Evolutionary conservation across 2,329 filamentous ascomycete species (phyloP).

Genomic region (Colletotrichum sp.): DNA sequence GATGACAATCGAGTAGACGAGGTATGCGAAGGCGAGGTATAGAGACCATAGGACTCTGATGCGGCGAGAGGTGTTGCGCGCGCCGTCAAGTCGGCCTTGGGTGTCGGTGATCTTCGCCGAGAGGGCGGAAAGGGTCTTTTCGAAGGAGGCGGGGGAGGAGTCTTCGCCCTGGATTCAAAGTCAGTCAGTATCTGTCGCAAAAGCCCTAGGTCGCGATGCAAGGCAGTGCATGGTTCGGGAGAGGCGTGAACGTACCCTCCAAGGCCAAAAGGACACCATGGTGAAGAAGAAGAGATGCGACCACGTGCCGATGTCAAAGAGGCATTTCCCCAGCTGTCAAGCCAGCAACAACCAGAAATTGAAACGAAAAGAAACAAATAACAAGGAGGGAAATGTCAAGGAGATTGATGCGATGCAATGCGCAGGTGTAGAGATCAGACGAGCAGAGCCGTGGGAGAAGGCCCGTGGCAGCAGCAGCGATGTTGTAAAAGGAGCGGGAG

Average conservation of each 20-base stretch:
- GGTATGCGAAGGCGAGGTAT: conserved; percentile 89
- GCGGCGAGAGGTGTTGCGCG: conserved; percentile 75
- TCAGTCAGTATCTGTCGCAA: background rate
- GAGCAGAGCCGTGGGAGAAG: background rate
- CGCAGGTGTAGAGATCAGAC: background rate
- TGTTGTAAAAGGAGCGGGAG: conserved; percentile 1
- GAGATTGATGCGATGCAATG: background rate
- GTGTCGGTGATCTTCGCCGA: conserved; percentile 81
- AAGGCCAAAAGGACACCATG: conserved; percentile 90
- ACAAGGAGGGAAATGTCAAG: background rate
- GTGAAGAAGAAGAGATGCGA: conserved; percentile 7
- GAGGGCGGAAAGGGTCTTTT: conserved; percentile 85
- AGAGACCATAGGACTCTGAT: conserved; percentile 87
- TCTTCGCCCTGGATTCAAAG: conserved; percentile 65
- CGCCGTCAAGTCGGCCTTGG: conserved; percentile 74
- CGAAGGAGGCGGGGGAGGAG: conserved; percentile 88
- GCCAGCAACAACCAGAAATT: background rate
- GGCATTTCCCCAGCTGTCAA: conserved; percentile 7
- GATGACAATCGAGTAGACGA: conserved; percentile 83
- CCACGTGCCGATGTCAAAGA: conserved; percentile 14
- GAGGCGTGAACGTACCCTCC: conserved; percentile 62
- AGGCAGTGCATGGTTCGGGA: background rate
- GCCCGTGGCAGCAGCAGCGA: background rate
- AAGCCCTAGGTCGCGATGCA: background rate
- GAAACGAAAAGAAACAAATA: background rate